phyloP scores from a whole-genome alignment of 371 early-diverging fungal genomes.

The Saksenaea oblongispora region DNA sequence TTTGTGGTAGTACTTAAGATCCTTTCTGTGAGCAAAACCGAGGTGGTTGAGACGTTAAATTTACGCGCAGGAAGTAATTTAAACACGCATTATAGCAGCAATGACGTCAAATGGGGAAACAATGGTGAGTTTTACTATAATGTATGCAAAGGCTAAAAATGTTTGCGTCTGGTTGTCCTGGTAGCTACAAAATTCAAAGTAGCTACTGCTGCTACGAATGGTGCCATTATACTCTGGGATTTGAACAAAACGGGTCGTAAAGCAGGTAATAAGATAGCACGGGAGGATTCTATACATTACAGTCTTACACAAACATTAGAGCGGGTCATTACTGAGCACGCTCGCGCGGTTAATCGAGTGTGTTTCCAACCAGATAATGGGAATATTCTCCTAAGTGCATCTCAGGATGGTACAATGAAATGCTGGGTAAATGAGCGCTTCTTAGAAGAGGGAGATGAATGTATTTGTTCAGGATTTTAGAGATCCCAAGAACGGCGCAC shows the following conservation, averaged over 20 bases:
- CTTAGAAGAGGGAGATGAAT: neutral
- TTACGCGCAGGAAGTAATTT: conserved; percentile 68
- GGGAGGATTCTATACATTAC: neutral
- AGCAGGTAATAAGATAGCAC: conserved; percentile 31
- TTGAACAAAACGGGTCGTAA: conserved; percentile 52
- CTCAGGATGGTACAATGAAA: conserved; percentile 80
- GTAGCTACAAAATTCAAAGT: conserved; percentile 58
- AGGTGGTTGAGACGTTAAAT: conserved; percentile 66
- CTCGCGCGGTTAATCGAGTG: conserved; percentile 79
- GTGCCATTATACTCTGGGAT: conserved; percentile 78
- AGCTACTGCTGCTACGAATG: conserved; percentile 79
- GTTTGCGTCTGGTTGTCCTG: conserved; percentile 15
- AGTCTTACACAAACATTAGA: conserved; percentile 38
- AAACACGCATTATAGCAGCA: conserved; percentile 66
- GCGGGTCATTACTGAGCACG: conserved; percentile 75
- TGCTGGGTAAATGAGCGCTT: conserved; percentile 64
- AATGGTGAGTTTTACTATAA: conserved; percentile 37
- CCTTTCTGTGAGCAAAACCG: conserved; percentile 53
- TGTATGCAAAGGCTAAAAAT: neutral
- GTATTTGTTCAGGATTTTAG: conserved; percentile 67
- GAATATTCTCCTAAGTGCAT: conserved; percentile 72
- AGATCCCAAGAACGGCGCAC: conserved; percentile 49
- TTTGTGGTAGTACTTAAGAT: conserved; percentile 66
- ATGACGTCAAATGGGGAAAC: conserved; percentile 87
- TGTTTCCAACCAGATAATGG: conserved; percentile 76